Percentiles rank a stretch among this genome's conserved stretches.
phyloP scores from a whole-genome alignment of 1,284 basidiomycete genomes.

The Ceratobasidium papillatum region DNA sequence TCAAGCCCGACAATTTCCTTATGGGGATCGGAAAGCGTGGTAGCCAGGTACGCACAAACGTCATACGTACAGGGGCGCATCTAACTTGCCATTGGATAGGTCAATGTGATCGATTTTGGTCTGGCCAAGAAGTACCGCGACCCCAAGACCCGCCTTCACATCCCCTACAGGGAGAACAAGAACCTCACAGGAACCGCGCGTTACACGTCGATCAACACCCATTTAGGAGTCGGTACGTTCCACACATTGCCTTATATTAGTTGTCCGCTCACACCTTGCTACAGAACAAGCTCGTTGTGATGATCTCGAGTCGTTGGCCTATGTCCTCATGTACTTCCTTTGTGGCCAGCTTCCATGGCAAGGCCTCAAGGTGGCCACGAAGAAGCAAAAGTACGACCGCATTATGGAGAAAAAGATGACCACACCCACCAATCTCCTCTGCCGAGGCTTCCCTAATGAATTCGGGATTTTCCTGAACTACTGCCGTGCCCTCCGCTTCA shows the following conservation, averaged over 20 bases:
- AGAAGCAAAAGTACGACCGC: constrained; percentile 99
- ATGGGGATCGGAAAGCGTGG: constrained; percentile 70
- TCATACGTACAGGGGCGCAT: neutral
- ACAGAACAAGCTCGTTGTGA: constrained; percentile 92
- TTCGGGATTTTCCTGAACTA: neutral
- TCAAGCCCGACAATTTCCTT: constrained; percentile 15
- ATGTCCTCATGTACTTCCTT: constrained; percentile 98
- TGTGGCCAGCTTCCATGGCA: constrained; percentile 97
- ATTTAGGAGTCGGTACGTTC: constrained; percentile 79
- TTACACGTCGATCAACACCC: constrained; percentile 99
- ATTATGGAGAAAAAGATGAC: constrained; percentile 99
- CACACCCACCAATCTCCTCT: constrained; percentile 92
- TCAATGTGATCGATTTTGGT: constrained; percentile 99
- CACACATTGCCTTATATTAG: neutral
- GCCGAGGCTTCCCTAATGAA: constrained; percentile 66
- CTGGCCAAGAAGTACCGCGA: constrained; percentile 99
- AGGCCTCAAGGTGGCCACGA: constrained; percentile 96
- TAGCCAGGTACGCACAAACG: constrained; percentile 78
- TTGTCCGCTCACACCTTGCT: neutral
- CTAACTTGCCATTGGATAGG: constrained; percentile 51
- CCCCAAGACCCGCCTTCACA: constrained; percentile 99
- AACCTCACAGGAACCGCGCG: constrained; percentile 98
- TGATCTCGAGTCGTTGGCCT: constrained; percentile 94
- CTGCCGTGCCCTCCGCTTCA: neutral
- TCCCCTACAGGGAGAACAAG: constrained; percentile 99